Evolutionary conservation across 129 eudicot genomes (phyloP).

Genomic region (Tanacetum coccineum): DNA sequence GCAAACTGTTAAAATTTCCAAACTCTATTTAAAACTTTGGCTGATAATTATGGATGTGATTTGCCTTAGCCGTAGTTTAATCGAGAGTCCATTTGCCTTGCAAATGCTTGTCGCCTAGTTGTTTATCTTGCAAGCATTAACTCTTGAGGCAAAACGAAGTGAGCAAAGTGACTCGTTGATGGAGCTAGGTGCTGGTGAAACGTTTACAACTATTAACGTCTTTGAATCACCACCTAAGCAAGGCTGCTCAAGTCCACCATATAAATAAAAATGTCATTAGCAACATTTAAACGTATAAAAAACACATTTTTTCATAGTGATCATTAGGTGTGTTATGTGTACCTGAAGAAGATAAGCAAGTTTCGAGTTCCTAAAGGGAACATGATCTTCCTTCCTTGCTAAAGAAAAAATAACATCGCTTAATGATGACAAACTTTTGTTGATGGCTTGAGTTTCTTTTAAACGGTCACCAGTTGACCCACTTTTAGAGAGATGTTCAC

Average conservation of each 20-base stretch:
- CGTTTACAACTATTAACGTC: slow-evolving; percentile 86
- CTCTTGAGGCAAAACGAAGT: slow-evolving; percentile 85
- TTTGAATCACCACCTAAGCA: slow-evolving; percentile 98
- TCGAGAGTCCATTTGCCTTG: slow-evolving; percentile 54
- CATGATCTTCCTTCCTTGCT: slow-evolving; percentile 86
- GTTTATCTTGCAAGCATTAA: slow-evolving; percentile 90
- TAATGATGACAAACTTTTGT: slow-evolving; percentile 84
- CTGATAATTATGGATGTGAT: slow-evolving; percentile 24
- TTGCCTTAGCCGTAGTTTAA: slow-evolving; percentile 63
- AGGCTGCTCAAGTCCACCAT: slow-evolving; percentile 51
- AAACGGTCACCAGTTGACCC: slow-evolving; percentile 98
- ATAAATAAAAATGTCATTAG: background rate
- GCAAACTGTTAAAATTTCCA: slow-evolving; percentile 34
- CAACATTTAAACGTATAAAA: background rate
- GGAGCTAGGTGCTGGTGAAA: slow-evolving; percentile 81
- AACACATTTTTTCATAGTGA: background rate
- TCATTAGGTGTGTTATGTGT: background rate
- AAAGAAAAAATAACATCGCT: slow-evolving; percentile 92
- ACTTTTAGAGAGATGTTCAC: slow-evolving; percentile 98
- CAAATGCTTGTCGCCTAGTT: slow-evolving; percentile 72
- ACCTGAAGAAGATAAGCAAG: slow-evolving; percentile 99
- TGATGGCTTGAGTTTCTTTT: slow-evolving; percentile 97
- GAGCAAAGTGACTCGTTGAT: slow-evolving; percentile 84
- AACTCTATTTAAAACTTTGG: slow-evolving; percentile 18
- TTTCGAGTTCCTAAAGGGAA: slow-evolving; percentile 92